Evolutionary conservation across 2,329 filamentous ascomycete species (phyloP), one percentile per base, ranked within the genome.

Genomic region (Eurotiales sp.): DNA sequence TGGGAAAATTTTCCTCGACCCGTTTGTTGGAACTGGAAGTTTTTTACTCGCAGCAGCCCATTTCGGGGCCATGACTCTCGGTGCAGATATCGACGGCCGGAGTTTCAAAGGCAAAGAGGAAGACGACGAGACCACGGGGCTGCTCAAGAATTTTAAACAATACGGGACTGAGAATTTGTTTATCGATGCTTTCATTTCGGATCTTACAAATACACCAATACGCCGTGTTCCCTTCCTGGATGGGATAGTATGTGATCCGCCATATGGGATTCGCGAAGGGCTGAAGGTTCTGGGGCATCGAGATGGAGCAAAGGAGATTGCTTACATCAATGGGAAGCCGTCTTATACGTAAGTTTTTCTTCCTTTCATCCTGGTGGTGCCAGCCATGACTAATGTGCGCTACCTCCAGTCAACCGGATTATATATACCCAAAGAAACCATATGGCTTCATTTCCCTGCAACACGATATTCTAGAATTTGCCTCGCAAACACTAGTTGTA

Each of bases 381-480:
- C n/a, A n/a, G n/a, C n/a, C n/a, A n/a, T n/a, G n/a, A 10, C 30
- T 50, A 21, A 32, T 45, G 15, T 32, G 12, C 19, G 23, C 23
- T 32, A 21, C 8, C 7, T 47, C 14, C 41, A 81, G 82, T 59
- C 74, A 77, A 61, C 75, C 83, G 3, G 80, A 81, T 10, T 96
- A 90, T 60, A 82, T 96, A 40, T 86, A 91, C 0, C 92, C 93
- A 0, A 97, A 95, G 68, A 86, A 85, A 62, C 90, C 91, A 0
- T 99, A 99, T 69, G 89, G 89, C 59, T 97, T 99, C 67, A 77
- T 87, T 34, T 86, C 88, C 5, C 90, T 99, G 83, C 79, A 96
- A 17, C 85, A 90, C 62, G 90, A 97, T 66, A 90, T 99, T 47
- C 79, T 97, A 5, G 79, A 84, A 17, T 97, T 99, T 63, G 85